Evolutionary conservation across 306 rosid genomes (phyloP).

Genomic region (Lathyrus sativus): DNA sequence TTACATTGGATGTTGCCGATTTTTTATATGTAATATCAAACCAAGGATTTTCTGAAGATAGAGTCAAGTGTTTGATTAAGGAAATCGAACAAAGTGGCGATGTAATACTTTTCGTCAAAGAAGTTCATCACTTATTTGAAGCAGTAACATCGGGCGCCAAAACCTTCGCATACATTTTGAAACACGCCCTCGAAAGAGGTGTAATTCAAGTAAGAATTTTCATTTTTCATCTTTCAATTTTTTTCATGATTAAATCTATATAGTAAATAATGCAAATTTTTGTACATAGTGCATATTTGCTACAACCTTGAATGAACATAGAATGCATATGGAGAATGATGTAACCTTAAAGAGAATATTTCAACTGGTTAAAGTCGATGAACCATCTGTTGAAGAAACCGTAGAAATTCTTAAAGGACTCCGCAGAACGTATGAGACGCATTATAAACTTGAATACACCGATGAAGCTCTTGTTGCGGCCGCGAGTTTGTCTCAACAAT

Average conservation of each 20-base stretch:
- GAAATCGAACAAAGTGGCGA: constrained; percentile 19
- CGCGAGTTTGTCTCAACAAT: constrained; percentile 11
- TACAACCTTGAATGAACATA: constrained; percentile 9
- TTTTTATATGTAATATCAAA: constrained; percentile 15
- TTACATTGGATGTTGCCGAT: constrained; percentile 3
- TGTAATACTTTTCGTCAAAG: constrained; percentile 14
- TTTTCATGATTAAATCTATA: neutral
- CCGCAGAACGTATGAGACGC: neutral
- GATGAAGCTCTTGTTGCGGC: constrained; percentile 22
- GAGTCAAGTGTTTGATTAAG: constrained; percentile 3
- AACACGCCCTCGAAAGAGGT: constrained; percentile 11
- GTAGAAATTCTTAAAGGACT: constrained; percentile 17
- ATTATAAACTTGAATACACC: constrained; percentile 1
- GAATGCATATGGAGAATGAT: constrained; percentile 1
- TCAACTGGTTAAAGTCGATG: constrained; percentile 6
- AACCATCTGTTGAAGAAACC: constrained; percentile 7
- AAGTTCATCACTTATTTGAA: constrained; percentile 10
- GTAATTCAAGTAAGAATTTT: constrained; percentile 8
- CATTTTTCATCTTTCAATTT: neutral
- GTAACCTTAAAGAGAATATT: neutral
- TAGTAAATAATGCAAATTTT: neutral
- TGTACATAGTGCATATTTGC: constrained; percentile 11
- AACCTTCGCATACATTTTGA: neutral
- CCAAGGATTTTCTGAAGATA: constrained; percentile 7
- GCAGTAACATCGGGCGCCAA: neutral